phyloP scores from a whole-genome alignment of 73 alveolate species.

The Symbiodinium pilosum region DNA sequence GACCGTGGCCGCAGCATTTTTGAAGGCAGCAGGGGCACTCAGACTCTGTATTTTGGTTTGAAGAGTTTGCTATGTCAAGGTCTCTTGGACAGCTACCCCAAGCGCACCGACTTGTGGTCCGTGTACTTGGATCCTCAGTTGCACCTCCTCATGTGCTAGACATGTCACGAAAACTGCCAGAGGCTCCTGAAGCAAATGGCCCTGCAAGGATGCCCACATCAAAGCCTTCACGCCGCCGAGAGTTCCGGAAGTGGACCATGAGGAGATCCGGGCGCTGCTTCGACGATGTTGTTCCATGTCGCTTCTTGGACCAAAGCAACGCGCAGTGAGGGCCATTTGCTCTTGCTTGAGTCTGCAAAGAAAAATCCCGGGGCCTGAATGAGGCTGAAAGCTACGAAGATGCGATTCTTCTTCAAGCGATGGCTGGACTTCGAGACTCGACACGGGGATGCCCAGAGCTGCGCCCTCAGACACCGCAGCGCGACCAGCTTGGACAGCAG shows the following conservation, averaged over 20 bases:
- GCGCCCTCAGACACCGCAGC: neutral
- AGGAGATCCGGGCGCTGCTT: conserved; percentile 64
- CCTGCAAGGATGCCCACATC: conserved; percentile 81
- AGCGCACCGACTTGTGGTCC: conserved; percentile 91
- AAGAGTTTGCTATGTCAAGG: neutral
- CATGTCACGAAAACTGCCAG: too few species aligned
- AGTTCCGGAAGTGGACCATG: conserved; percentile 24
- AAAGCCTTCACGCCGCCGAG: conserved; percentile 91
- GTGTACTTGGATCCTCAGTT: conserved; percentile 32
- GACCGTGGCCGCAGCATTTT: conserved; percentile 81
- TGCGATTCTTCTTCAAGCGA: conserved; percentile 94
- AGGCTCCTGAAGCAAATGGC: too few species aligned
- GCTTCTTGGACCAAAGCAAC: neutral
- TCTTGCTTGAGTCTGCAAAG: too few species aligned
- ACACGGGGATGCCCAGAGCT: conserved; percentile 73
- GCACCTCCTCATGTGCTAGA: too few species aligned
- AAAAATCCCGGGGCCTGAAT: too few species aligned
- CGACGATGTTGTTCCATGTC: conserved; percentile 82
- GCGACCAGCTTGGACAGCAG: neutral
- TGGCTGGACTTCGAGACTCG: conserved; percentile 86
- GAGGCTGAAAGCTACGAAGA: conserved; percentile 93
- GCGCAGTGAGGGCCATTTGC: neutral
- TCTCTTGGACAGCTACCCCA: conserved; percentile 85
- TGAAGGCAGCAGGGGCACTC: conserved; percentile 29
- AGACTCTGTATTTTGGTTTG: neutral